Evolutionary conservation across 1,139 yeast genomes (phyloP).

Genomic region (Geotrichum aggregatum): DNA sequence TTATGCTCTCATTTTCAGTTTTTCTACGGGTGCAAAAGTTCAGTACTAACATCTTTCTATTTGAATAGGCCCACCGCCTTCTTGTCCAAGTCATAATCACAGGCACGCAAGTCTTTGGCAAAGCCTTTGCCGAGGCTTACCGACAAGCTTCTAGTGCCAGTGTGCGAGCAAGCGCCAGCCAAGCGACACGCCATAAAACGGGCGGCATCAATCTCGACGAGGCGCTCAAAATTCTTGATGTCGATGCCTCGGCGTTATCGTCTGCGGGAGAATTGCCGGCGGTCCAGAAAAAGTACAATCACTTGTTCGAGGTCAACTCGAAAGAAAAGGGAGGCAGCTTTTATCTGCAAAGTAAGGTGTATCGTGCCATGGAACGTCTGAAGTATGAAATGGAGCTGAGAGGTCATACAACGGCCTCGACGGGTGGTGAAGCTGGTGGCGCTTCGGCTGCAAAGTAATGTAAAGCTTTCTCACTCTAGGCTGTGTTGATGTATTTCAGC

Average conservation of each 20-base stretch:
- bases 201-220: slow-evolving; percentile 86
- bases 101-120: slow-evolving; percentile 92
- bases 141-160: slow-evolving; percentile 91
- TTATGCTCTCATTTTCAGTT: neutral
- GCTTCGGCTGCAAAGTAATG: slow-evolving; percentile 10
- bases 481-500: no score
- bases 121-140: slow-evolving; percentile 95
- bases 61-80: slow-evolving; percentile 76
- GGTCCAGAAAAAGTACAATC: slow-evolving; percentile 71
- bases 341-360: slow-evolving; percentile 86
- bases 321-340: slow-evolving; percentile 93
- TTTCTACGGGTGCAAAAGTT: neutral
- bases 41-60: neutral
- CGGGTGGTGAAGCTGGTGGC: slow-evolving; percentile 5
- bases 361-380: slow-evolving; percentile 69
- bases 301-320: slow-evolving; percentile 80
- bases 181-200: slow-evolving; percentile 55
- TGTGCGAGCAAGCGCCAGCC: slow-evolving; percentile 61
- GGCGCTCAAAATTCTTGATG: slow-evolving; percentile 83
- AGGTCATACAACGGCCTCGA: slow-evolving; percentile 14
- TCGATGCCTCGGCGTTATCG: slow-evolving; percentile 47
- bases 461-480: no score
- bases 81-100: slow-evolving; percentile 85
- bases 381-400: slow-evolving; percentile 46
- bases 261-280: slow-evolving; percentile 49